phyloP scores from a whole-genome alignment of 441 rosid species.

The Corymbia calophylla region DNA sequence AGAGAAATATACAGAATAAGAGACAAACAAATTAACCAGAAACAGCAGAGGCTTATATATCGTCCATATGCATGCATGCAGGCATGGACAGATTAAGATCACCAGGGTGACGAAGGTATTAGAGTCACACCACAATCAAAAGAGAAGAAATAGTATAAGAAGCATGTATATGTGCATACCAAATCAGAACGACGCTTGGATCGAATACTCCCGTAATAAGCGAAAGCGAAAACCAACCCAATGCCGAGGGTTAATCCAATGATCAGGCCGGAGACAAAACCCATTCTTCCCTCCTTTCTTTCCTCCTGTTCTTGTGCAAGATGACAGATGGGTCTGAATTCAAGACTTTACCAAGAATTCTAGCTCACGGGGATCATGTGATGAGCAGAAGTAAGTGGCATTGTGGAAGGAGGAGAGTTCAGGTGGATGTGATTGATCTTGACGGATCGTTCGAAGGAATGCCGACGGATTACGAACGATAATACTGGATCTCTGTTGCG shows the following conservation, averaged over 20 bases:
- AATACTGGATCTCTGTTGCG: neutral
- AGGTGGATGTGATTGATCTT: neutral
- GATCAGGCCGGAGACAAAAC: conserved; percentile 49
- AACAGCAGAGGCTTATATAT: neutral
- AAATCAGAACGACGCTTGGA: conserved; percentile 52
- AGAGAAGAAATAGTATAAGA: neutral
- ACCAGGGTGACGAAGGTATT: neutral
- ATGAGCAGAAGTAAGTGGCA: neutral
- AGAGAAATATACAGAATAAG: neutral
- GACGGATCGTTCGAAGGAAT: neutral
- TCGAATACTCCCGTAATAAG: conserved; percentile 51
- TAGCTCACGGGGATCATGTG: neutral
- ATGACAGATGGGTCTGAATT: neutral
- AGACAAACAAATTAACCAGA: neutral
- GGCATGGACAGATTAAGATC: neutral
- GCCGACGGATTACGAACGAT: neutral
- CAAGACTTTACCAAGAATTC: neutral
- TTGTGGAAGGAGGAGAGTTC: neutral
- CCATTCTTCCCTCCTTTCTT: conserved; percentile 28
- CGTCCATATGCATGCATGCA: neutral
- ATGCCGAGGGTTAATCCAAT: conserved; percentile 55
- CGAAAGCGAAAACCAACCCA: conserved; percentile 56
- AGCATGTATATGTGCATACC: conserved; percentile 21
- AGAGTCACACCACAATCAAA: neutral
- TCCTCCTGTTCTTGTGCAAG: neutral